A percentile compares a stretch with the other conserved stretches of the same genome.
Evolutionary conservation across 176 grass and related monocot species (phyloP).

Genomic region (Zizania latifolia): DNA sequence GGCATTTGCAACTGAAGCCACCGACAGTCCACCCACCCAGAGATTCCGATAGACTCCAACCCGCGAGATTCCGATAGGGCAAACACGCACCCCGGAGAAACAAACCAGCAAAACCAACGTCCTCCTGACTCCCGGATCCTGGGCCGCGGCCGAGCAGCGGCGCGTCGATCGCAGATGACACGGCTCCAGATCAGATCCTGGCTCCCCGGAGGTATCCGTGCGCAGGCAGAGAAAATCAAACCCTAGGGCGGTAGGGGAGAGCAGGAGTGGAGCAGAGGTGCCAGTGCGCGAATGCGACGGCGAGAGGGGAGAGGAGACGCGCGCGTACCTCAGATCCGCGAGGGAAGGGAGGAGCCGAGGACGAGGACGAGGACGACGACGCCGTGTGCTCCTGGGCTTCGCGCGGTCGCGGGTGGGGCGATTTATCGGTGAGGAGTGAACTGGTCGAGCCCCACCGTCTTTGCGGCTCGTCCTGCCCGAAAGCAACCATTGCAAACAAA

Average conservation of each 20-base stretch:
- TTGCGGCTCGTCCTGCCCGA: not conserved
- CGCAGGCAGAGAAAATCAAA: not conserved
- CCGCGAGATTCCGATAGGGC: not conserved
- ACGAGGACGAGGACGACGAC: not conserved
- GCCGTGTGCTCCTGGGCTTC: not conserved
- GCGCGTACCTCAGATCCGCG: conserved; percentile 47
- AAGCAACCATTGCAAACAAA: not conserved
- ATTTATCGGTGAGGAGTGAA: not conserved
- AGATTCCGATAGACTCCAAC: not conserved
- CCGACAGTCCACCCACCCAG: not conserved
- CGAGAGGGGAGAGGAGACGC: not conserved
- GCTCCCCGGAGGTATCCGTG: not conserved
- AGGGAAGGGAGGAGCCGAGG: not conserved
- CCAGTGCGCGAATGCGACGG: not conserved
- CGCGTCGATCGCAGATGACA: not conserved
- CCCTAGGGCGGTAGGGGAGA: not conserved
- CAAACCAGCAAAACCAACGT: not conserved
- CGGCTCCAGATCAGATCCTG: not conserved
- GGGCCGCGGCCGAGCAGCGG: not conserved
- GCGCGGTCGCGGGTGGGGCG: not conserved
- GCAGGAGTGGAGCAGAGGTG: not conserved
- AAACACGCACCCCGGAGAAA: not conserved
- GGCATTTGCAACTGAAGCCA: not conserved
- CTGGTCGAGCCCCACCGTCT: not conserved
- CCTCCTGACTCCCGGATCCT: not conserved